These are phyloP conservation scores for Asclepias syriaca DNA, from an alignment of 257 asterid species.

Conservation along the genomic window DNA sequence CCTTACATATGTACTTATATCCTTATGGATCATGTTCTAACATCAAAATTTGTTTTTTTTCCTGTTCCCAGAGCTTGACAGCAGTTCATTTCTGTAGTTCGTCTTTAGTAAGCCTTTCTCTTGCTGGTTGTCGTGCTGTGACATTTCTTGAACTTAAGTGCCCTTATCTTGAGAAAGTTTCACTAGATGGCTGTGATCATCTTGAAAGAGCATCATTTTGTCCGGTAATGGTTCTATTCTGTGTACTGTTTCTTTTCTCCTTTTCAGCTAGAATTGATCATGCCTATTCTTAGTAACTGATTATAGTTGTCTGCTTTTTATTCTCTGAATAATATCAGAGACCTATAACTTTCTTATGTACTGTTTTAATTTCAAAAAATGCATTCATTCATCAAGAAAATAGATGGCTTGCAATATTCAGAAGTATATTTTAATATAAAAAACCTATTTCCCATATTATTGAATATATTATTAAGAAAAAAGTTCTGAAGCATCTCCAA, in stretches of 20 bases:
- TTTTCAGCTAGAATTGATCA: not conserved
- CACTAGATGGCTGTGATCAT: constrained; percentile 96
- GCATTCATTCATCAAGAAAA: not conserved
- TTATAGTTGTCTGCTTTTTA: not conserved
- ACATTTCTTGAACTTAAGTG: constrained; percentile 75
- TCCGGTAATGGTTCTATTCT: constrained; percentile 47
- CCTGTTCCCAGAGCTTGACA: constrained; percentile 75
- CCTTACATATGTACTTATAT: not conserved
- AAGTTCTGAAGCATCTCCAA: not conserved
- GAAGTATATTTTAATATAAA: no score
- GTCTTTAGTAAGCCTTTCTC: constrained; percentile 77
- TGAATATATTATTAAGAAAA: no score
- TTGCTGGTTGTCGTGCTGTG: constrained; percentile 91
- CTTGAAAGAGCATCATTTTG: constrained; percentile 84
- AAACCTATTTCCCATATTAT: not conserved
- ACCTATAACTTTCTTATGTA: not conserved
- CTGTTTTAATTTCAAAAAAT: not conserved
- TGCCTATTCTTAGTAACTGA: not conserved
- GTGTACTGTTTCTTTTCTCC: not conserved
- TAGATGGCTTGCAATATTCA: not conserved
- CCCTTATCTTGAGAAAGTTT: constrained; percentile 74
- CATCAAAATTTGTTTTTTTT: constrained; percentile 22
- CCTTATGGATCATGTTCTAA: not conserved
- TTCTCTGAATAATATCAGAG: not conserved
- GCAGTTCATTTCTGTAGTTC: constrained; percentile 61